Evolutionary conservation across 1,284 basidiomycete genomes (phyloP).

Genomic region (Cutaneotrichosporon sp.): DNA sequence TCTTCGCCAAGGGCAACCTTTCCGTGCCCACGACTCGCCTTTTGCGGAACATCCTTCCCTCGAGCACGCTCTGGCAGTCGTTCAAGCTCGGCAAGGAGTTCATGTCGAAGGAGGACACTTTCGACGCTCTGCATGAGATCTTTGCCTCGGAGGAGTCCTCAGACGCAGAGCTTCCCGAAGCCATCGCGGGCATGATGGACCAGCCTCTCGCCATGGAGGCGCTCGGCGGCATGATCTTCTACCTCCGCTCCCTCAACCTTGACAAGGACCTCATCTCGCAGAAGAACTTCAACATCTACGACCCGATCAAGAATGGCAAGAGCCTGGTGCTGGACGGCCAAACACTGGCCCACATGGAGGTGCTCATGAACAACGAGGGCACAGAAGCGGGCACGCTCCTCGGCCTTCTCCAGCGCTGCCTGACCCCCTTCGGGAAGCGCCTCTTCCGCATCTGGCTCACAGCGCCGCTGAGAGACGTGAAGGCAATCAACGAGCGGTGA

Average conservation of each 20-base stretch:
- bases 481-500: constrained; percentile 79
- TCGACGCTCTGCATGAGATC: constrained; percentile 68
- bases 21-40: constrained; percentile 77
- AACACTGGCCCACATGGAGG: constrained; percentile 88
- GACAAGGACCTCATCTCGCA: constrained; percentile 89
- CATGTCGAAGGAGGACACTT: constrained; percentile 69
- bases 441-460: constrained; percentile 71
- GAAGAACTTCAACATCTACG: constrained; percentile 95
- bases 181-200: constrained; percentile 70
- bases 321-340: constrained; percentile 88
- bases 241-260: constrained; percentile 86
- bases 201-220: constrained; percentile 73
- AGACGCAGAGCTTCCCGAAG: constrained; percentile 63
- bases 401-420: constrained; percentile 77
- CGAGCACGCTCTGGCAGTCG: constrained; percentile 81
- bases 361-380: constrained; percentile 87
- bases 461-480: constrained; percentile 75
- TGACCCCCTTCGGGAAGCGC: constrained; percentile 71
- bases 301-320: constrained; percentile 83
- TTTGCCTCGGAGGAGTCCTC: constrained; percentile 59
- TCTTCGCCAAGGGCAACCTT: constrained; percentile 88
- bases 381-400: constrained; percentile 84
- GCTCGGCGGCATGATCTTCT: constrained; percentile 87
- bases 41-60: constrained; percentile 74
- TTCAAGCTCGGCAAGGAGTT: constrained; percentile 72